Evolutionary conservation across 345 rosid species (phyloP).

Genomic region (Eucalyptus pumila): DNA sequence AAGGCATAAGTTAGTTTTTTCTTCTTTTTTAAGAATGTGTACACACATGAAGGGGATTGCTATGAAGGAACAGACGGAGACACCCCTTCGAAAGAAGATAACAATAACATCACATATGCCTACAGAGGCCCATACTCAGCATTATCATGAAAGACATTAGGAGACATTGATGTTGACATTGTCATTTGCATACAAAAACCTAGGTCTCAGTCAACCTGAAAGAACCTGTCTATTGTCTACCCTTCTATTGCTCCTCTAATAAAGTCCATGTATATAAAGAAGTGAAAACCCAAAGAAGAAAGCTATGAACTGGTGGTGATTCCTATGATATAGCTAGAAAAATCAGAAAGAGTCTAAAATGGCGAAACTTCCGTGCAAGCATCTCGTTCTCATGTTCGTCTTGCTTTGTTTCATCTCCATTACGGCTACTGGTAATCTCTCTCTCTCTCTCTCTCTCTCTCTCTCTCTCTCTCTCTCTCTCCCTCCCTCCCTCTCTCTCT

Average conservation of each 20-base stretch:
- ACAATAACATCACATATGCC: neutral
- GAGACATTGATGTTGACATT: neutral
- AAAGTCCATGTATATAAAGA: neutral
- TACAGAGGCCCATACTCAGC: neutral
- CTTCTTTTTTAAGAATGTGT: neutral
- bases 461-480: neutral
- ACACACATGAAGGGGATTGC: neutral
- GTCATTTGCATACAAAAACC: neutral
- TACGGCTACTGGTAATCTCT: slow-evolving; percentile 13
- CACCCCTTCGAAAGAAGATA: neutral
- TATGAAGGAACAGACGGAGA: neutral
- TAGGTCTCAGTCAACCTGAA: neutral
- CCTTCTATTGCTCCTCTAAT: neutral
- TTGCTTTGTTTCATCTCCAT: slow-evolving; percentile 23
- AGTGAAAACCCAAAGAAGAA: neutral
- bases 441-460: neutral
- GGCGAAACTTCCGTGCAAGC: slow-evolving; percentile 19
- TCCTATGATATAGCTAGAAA: neutral
- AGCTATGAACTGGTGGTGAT: neutral
- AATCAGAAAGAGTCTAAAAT: neutral
- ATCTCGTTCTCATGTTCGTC: slow-evolving; percentile 20
- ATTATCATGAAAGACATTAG: neutral
- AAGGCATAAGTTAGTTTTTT: neutral
- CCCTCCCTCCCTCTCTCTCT: neutral
- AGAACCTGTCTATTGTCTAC: neutral